These are phyloP conservation scores for Botryosphaeria agaves DNA, from an alignment of 2,329 filamentous ascomycete genomes.

Conservation along the genomic window DNA sequence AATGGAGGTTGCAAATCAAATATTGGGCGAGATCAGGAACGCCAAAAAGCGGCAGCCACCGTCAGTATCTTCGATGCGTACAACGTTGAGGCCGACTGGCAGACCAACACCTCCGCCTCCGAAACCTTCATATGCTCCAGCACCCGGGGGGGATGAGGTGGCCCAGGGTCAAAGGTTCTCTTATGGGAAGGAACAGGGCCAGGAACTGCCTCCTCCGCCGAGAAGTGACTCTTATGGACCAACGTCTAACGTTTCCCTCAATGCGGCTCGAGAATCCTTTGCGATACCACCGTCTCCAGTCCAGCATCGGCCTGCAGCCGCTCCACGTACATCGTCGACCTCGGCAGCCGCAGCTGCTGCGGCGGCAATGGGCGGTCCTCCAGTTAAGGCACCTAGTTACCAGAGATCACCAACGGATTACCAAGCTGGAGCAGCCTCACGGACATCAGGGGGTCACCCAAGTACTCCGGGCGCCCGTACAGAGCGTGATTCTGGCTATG, in stretches of 20 bases:
- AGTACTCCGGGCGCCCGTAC: constrained; percentile 4
- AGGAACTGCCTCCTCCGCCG: constrained; percentile 13
- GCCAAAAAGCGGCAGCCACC: constrained; percentile 52
- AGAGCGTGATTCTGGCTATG: constrained; percentile 2
- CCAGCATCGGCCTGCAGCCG: constrained; percentile 25
- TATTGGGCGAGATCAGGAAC: constrained; percentile 68
- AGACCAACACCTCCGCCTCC: constrained; percentile 26
- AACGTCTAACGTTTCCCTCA: constrained; percentile 21
- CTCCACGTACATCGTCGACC: constrained; percentile 31
- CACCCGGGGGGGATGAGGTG: constrained; percentile 18
- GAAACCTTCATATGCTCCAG: constrained; percentile 17
- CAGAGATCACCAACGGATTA: constrained; percentile 27
- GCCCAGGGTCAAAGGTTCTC: constrained; percentile 25
- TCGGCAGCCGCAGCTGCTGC: constrained; percentile 32
- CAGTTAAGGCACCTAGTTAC: no score
- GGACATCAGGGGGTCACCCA: constrained; percentile 18
- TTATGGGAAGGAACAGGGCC: constrained; percentile 25
- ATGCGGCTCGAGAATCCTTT: constrained; percentile 30
- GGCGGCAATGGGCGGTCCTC: no score
- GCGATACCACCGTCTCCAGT: constrained; percentile 29
- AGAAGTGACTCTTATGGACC: constrained; percentile 21
- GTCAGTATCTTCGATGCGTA: constrained; percentile 38
- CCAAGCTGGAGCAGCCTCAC: constrained; percentile 10
- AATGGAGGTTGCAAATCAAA: constrained; percentile 91
- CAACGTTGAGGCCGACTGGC: constrained; percentile 43